Conservation (phyloP, 208 protist genomes). For the Trypanosoma mega region DNA sequence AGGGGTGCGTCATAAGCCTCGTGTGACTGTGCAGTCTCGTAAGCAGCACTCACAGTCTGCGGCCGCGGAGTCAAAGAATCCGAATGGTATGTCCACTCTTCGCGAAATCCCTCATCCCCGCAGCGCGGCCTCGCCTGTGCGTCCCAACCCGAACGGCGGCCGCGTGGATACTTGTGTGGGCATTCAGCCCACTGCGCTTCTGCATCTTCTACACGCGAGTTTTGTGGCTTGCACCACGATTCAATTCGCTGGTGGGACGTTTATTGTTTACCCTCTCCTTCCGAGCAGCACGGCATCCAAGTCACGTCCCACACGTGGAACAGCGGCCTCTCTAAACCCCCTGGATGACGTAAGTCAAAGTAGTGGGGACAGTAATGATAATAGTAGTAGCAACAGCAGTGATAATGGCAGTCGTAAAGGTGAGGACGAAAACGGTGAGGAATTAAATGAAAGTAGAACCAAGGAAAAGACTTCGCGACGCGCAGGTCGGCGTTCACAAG, state of each 20-base stretch:
- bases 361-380: neutral
- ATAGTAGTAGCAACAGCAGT: slow-evolving; percentile 6
- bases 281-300: neutral
- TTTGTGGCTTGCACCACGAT: slow-evolving; percentile 66
- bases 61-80: too few relatives aligned
- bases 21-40: slow-evolving; percentile 8
- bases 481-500: neutral
- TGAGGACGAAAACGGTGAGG: slow-evolving; percentile 3
- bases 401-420: slow-evolving; percentile 3
- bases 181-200: slow-evolving; percentile 51
- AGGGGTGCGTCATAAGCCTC: slow-evolving; percentile 21
- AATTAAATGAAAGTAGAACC: neutral
- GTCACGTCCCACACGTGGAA: neutral
- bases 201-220: slow-evolving; percentile 62
- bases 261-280: slow-evolving; percentile 62
- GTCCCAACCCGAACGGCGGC: too few relatives aligned
- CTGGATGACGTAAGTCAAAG: too few relatives aligned
- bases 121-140: too few relatives aligned
- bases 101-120: neutral
- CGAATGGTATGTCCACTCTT: neutral
- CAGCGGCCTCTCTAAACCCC: too few relatives aligned
- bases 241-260: slow-evolving; percentile 65
- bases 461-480: neutral
- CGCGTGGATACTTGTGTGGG: slow-evolving; percentile 50
- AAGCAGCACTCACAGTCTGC: too few relatives aligned